These are phyloP conservation scores for Pyrenophora tritici-repentis DNA, from an alignment of 2,329 filamentous ascomycete genomes.

Conservation along the genomic window DNA sequence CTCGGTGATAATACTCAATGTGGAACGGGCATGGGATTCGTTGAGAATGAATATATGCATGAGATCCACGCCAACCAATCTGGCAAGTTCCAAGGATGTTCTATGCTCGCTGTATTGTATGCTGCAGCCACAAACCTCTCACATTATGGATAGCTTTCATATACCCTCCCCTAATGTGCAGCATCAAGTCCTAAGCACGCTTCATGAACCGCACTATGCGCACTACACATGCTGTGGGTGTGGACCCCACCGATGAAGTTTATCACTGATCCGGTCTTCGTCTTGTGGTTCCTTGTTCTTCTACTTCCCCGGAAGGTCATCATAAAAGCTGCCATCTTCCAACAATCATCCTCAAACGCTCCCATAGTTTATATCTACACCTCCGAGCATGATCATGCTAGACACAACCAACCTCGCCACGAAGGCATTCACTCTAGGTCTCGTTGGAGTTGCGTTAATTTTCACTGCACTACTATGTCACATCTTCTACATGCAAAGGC, in stretches of 20 bases:
- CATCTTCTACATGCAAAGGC: conserved; percentile 46
- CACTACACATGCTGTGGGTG: not conserved
- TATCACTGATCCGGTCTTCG: not conserved
- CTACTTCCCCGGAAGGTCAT: too few species aligned
- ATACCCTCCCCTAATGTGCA: not conserved
- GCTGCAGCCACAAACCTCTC: not conserved
- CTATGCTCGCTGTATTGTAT: too few species aligned
- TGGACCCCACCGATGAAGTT: not conserved
- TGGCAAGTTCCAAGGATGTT: not conserved
- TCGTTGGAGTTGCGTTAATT: conserved; percentile 7
- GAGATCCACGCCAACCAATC: not conserved
- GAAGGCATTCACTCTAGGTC: conserved; percentile 3
- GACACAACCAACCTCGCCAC: not conserved
- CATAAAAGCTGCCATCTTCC: too few species aligned
- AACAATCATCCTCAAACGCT: too few species aligned
- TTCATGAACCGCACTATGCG: conserved; percentile 1
- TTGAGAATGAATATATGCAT: not conserved
- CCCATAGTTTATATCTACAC: not conserved
- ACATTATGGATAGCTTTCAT: not conserved
- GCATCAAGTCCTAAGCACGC: not conserved
- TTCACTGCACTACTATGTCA: conserved; percentile 17
- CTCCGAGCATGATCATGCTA: not conserved
- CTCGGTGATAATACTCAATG: not conserved
- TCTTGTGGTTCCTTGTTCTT: too few species aligned
- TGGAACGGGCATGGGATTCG: not conserved